Evolutionary conservation across 2,329 filamentous ascomycete genomes (phyloP), one percentile per base, ranked within the genome.

Genomic region (Furcasterigmium sp.): DNA sequence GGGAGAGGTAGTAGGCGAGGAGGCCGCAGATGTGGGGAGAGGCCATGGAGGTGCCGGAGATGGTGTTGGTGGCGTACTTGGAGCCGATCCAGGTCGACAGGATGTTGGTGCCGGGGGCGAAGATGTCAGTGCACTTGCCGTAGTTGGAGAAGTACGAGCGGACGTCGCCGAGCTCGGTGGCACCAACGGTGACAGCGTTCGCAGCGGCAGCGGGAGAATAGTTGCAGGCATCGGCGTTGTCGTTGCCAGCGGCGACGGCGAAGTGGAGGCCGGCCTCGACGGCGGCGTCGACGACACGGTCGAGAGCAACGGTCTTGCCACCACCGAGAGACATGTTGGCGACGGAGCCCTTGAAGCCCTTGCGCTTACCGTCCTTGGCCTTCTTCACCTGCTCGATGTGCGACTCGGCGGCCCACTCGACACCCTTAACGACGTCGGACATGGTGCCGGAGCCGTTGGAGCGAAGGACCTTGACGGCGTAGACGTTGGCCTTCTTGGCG

Each of bases 131-230:
- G 81, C 93, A 98, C 79, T 91, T 93, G 68, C 93, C 93, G 69
- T 84, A 97, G 87, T 98, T 98, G 82, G 94, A 98, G 84, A 98
- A 98, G 82, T 97, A 98, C 53, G 93, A 93, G 71, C 93, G 91
- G 77, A 89, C 88, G 64, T 98, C 93, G 60, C 85, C 82, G 47
- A 98, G 81, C 56, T 88, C 93, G 37, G 90, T 95, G 54, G 93
- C 93, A 69, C 91, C 94, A 51, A 98, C 93, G 46, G 93, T 98
- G 65, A 98, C 82, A 54, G 93, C 91, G 61, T 94, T 89, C 58
- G 81, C 76, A 56, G 94, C 90, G 51, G 91, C 87, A 59, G 93
- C 94, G 47, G 93, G 93, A 32, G 93, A 98, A 81, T 97, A 98
- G 77, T 93, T 94, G 85, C 93, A 98, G 46, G 94, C 93, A 70